Percentiles rank a stretch among this genome's conserved stretches.
Conservation (phyloP, 805 yeast species). For the Candida coquimbonensis region DNA sequence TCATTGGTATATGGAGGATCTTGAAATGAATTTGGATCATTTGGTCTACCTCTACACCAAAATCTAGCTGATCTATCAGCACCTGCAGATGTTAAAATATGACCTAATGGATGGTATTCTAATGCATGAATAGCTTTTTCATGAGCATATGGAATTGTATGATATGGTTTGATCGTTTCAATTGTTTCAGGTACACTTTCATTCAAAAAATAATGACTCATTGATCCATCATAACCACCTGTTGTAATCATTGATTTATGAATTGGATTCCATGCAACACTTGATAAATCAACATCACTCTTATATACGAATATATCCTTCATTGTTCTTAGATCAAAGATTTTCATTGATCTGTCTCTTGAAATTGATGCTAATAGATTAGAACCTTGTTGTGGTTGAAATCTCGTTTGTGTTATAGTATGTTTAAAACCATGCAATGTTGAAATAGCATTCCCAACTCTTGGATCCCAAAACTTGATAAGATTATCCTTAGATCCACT, state of each 20-base stretch:
- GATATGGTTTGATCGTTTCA: conserved; percentile 40
- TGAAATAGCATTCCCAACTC: conserved; percentile 63
- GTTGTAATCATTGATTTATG: conserved; percentile 74
- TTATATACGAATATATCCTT: conserved; percentile 64
- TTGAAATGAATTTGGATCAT: conserved; percentile 74
- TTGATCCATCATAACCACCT: conserved; percentile 85
- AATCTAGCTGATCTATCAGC: conserved; percentile 88
- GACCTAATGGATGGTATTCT: conserved; percentile 93
- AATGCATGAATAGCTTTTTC: conserved; percentile 86
- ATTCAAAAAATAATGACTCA: conserved; percentile 69
- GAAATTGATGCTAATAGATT: conserved; percentile 80
- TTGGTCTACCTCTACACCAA: conserved; percentile 92
- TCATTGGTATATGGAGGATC: conserved; percentile 75
- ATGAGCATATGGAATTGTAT: conserved; percentile 83
- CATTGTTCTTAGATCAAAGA: conserved; percentile 85
- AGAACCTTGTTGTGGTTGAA: conserved; percentile 68
- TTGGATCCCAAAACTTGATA: conserved; percentile 94
- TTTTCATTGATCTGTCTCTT: conserved; percentile 79
- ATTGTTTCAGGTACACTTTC: conserved; percentile 27
- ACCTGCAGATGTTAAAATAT: conserved; percentile 84
- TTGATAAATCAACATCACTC: conserved; percentile 79
- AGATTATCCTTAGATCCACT: conserved; percentile 94
- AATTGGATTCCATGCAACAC: conserved; percentile 89
- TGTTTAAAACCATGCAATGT: conserved; percentile 91
- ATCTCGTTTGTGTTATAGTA: conserved; percentile 78